These are phyloP conservation scores for Mucor indicus DNA, from an alignment of 371 early-diverging fungal species.

Conservation along the genomic window DNA sequence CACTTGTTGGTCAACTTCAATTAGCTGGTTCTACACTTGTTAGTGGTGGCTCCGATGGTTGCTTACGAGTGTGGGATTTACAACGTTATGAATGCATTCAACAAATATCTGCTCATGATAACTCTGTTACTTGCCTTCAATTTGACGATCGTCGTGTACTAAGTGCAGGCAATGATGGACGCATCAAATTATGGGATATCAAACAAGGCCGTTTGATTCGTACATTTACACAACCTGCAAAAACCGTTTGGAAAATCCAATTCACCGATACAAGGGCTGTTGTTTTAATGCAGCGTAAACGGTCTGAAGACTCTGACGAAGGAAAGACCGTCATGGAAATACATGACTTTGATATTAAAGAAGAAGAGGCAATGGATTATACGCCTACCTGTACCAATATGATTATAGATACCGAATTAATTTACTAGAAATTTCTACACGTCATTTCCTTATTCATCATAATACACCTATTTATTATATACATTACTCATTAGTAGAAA, in stretches of 20 bases:
- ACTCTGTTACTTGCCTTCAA: conserved; percentile 85
- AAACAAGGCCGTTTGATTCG: conserved; percentile 68
- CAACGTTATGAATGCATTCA: conserved; percentile 62
- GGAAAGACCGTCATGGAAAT: conserved; percentile 49
- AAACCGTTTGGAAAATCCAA: conserved; percentile 62
- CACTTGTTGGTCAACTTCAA: conserved; percentile 84
- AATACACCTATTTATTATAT: too few species aligned
- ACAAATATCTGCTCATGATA: conserved; percentile 74
- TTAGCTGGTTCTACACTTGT: conserved; percentile 69
- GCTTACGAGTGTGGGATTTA: conserved; percentile 86
- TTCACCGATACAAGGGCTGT: conserved; percentile 64
- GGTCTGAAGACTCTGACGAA: conserved; percentile 26
- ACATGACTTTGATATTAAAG: conserved; percentile 43
- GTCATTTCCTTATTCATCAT: too few species aligned
- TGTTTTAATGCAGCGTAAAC: conserved; percentile 52
- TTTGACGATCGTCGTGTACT: conserved; percentile 80
- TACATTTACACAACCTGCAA: conserved; percentile 57
- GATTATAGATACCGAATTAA: conserved; percentile 18
- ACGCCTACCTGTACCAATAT: conserved; percentile 13
- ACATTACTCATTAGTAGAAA: too few species aligned
- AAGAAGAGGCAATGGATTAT: conserved; percentile 22
- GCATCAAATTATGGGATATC: conserved; percentile 84
- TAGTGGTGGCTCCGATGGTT: conserved; percentile 86
- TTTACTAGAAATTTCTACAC: too few species aligned
- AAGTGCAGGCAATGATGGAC: conserved; percentile 85